Evolutionary conservation across 2,329 filamentous ascomycete species (phyloP), one percentile per base, ranked within the genome.

Genomic region (Geosmithia flava): DNA sequence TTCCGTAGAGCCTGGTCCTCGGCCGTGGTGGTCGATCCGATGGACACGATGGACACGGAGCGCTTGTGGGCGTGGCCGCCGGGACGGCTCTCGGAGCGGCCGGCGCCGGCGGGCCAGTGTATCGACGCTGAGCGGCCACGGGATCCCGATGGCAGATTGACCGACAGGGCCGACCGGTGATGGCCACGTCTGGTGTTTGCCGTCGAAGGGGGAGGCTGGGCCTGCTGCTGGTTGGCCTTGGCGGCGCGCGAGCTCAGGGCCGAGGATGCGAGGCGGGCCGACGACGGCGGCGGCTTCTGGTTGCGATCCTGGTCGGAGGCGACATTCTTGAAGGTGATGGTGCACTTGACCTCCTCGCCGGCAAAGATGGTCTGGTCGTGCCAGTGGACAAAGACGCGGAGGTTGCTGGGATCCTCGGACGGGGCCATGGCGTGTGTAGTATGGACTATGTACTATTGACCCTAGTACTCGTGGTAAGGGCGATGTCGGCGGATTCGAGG

Each of bases 361-460:
- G 93, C 87, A 68, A 97, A 98, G 58, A 98, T 87, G 52, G 87
- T 90, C 65, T 91, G 83, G 62, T 95, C 87, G 64, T 88, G 85
- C 86, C 91, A 98, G 69, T 84, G 83, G 65, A 98, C 87, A 65
- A 91, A 95, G 67, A 96, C 91, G 65, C 90, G 86, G 63, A 98
- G 88, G 71, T 94, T 91, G 68, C 70, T 71, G 11, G 63, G 58
- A 54, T 59, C 62, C 58, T 75, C 70, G 55, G 70, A 23, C 40
- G 51, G 64, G 55, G 71, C 63, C 74, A 77, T 78, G n/a, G n/a
- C n/a, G n/a, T 61, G 56, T 67, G 61, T 27, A 27, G 51, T 7
- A 33, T n/a, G n/a, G n/a, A n/a, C n/a, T n/a, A n/a, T n/a, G n/a
- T n/a, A n/a, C n/a, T n/a, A n/a, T n/a, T n/a, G n/a, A n/a, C n/a